Base-by-base conservation (phyloP, 495 filamentous ascomycete species). In the Penicillium goetzii region DNA sequence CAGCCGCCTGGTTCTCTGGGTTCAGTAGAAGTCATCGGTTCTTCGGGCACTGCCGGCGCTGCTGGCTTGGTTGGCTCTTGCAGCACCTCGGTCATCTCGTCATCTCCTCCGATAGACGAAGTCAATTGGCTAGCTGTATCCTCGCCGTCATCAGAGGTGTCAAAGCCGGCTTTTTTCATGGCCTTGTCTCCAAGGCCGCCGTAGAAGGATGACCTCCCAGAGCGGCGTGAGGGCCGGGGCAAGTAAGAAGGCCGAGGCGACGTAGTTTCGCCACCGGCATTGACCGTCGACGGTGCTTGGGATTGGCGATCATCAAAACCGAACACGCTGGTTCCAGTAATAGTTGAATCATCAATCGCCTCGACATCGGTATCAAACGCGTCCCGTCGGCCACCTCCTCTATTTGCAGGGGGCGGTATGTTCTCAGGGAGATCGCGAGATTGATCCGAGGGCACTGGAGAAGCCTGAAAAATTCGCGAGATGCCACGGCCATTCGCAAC, bases 361-460 rank as follows among this genome's bases (percentile, higher is more conserved):
- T 82, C 80, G 9, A 80, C 77, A 58, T 82, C 80, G 0, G 80
- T 82, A 60, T 82, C 80, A 57, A 82, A 82, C 49, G 71, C 66
- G 58, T 79, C 78, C 52, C 72, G 73, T 26, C 72, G 71, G 14
- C 23, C 45, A 10, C 45, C 50, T 17, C 28, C 58, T 38, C 52
- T 62, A 59, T 68, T 68, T 57, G 68, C 67, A 28, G 54, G 45
- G n/a, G 62, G 50, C 19, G 30, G 54, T 36, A 38, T 25, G 36
- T 53, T 62, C 19, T 56, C 70, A 43, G 51, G 40, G 19, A 61
- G 26, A 34, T 56, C 59, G 34, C 69, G 63, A 52, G 67, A 43
- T 33, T 57, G 54, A 4, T 61, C 61, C 26, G 68, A 60, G 49
- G 61, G 38, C 8, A 56, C 59, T 15, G 62, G 60, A 17, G 65